phyloP scores from a whole-genome alignment of 73 alveolate species.

The Breviolum minutum region DNA sequence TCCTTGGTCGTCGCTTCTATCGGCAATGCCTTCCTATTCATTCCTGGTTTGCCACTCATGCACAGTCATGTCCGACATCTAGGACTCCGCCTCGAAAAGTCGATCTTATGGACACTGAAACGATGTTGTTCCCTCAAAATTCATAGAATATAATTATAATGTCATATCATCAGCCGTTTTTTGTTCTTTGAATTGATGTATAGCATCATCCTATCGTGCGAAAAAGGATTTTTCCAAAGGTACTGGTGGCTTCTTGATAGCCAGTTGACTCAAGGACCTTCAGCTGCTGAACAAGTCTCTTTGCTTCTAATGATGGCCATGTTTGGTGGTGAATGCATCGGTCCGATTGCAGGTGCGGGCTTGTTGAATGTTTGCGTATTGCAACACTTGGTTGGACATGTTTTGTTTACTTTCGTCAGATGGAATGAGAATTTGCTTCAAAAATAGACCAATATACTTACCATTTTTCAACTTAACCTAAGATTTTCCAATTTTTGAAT shows the following conservation, averaged over 20 bases:
- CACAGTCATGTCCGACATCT: conserved; percentile 62
- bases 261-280: conserved; percentile 13
- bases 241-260: not conserved
- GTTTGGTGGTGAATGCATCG: conserved; percentile 76
- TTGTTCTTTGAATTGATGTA: too few species aligned
- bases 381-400: not conserved
- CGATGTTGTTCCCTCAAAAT: too few species aligned
- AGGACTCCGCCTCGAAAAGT: not conserved
- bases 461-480: not conserved
- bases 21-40: conserved; percentile 69
- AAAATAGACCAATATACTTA: not conserved
- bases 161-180: too few species aligned
- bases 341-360: conserved; percentile 55
- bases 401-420: not conserved
- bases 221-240: too few species aligned
- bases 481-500: not conserved
- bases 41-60: conserved; percentile 67
- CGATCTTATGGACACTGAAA: not conserved
- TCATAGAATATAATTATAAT: too few species aligned
- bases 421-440: too few species aligned
- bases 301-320: conserved; percentile 68
- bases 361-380: not conserved
- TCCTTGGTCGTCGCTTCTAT: conserved; percentile 27
- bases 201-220: too few species aligned
- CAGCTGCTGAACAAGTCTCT: conserved; percentile 45